Conservation (phyloP, 2,329 filamentous ascomycete species). For the Aspergillus proliferans region DNA sequence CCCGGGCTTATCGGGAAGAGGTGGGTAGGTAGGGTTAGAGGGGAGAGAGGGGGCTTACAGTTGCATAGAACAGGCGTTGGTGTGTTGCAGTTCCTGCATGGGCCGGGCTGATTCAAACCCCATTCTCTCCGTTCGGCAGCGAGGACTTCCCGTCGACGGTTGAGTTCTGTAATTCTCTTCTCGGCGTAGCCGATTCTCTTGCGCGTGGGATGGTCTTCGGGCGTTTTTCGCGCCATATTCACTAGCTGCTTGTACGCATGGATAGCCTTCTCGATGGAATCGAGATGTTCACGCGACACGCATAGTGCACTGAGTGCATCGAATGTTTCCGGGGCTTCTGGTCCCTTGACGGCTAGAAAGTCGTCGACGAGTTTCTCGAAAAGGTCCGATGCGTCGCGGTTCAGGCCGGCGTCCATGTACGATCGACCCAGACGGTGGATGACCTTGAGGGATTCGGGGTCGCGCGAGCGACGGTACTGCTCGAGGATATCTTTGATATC, state of each 20-base stretch:
- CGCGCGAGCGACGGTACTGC: constrained; percentile 19
- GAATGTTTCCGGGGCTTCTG: constrained; percentile 22
- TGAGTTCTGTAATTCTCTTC: constrained; percentile 22
- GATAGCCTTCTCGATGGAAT: constrained; percentile 23
- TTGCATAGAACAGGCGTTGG: constrained; percentile 20
- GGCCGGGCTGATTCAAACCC: constrained; percentile 17
- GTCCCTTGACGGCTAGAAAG: constrained; percentile 17
- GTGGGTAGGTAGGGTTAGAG: background rate
- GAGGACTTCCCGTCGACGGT: constrained; percentile 19
- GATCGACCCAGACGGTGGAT: constrained; percentile 21
- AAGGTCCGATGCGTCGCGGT: constrained; percentile 21
- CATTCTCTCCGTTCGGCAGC: constrained; percentile 20
- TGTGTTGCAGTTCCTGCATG: constrained; percentile 16
- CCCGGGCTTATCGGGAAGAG: background rate
- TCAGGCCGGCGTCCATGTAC: constrained; percentile 24
- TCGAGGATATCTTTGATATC: constrained; percentile 22
- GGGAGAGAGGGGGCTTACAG: constrained; percentile 11
- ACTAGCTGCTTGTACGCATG: constrained; percentile 23
- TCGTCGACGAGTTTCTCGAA: constrained; percentile 23
- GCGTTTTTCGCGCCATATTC: constrained; percentile 18
- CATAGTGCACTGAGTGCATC: constrained; percentile 26
- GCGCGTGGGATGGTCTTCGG: constrained; percentile 19
- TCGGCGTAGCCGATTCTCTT: constrained; percentile 21
- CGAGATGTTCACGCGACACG: constrained; percentile 22
- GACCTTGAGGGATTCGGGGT: constrained; percentile 19